These are phyloP conservation scores for Helicosporidium sp. DNA, from an alignment of 139 green algal genomes.

Conservation along the genomic window DNA sequence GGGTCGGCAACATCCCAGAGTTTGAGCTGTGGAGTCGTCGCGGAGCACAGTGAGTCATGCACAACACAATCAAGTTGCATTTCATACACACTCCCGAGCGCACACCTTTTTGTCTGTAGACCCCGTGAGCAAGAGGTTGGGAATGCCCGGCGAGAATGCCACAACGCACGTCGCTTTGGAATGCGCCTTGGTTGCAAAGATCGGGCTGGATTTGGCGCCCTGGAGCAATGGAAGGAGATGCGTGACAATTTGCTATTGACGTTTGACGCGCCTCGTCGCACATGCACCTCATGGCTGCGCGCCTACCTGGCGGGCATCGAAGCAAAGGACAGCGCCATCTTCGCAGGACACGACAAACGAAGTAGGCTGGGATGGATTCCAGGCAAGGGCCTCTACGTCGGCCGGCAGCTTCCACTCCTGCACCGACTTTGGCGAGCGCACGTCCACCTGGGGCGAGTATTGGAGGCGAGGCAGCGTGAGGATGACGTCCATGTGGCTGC, in stretches of 20 bases:
- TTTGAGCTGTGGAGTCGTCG: too few species aligned
- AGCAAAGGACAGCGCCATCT: conserved; percentile 47
- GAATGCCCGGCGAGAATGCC: conserved; percentile 37
- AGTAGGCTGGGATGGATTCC: conserved; percentile 54
- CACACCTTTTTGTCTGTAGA: conserved; percentile 77
- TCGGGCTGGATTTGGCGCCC: conserved; percentile 21
- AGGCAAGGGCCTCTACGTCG: conserved; percentile 74
- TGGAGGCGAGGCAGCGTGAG: background rate
- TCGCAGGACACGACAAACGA: conserved; percentile 72
- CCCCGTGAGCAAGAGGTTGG: conserved; percentile 59
- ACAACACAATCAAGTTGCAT: too few species aligned
- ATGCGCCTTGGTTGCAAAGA: conserved; percentile 77
- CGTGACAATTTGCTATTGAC: too few species aligned
- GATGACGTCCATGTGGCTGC: background rate
- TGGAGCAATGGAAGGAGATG: background rate
- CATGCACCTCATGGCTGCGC: background rate
- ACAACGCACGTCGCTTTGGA: conserved; percentile 57
- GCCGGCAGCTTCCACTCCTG: conserved; percentile 56
- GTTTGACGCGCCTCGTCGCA: too few species aligned
- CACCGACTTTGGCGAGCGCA: conserved; percentile 7
- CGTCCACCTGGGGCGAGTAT: conserved; percentile 1
- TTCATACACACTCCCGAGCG: background rate
- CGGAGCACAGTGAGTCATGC: too few species aligned
- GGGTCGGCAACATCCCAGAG: conserved; percentile 60
- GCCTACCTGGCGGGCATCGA: conserved; percentile 40